phyloP scores from a whole-genome alignment of 169 alveolate species.

The Eimeria necatrix region DNA sequence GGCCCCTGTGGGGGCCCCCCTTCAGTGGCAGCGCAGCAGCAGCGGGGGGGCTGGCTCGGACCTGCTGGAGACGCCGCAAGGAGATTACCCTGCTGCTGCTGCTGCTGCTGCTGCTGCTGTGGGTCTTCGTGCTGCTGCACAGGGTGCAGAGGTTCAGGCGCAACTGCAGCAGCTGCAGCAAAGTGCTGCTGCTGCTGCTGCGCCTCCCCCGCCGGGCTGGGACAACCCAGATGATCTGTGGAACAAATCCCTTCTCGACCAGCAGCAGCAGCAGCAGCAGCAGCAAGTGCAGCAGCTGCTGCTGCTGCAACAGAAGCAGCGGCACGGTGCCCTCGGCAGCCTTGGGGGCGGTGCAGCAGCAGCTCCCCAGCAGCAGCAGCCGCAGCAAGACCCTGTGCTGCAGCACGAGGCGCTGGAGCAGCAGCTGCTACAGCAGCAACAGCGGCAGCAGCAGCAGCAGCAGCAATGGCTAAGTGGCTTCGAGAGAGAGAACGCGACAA shows the following conservation, averaged over 20 bases:
- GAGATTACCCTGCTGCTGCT: conserved; percentile 8
- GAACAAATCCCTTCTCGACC: neutral
- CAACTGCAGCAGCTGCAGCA: neutral
- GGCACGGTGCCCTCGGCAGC: neutral
- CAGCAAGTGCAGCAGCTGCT: conserved; percentile 13
- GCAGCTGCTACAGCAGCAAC: conserved; percentile 7
- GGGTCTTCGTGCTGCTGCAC: neutral
- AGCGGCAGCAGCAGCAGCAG: no score
- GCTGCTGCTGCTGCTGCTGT: conserved; percentile 34
- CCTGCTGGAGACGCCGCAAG: neutral
- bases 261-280: conserved; percentile 30
- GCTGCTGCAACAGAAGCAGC: neutral
- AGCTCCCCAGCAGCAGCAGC: conserved; percentile 29
- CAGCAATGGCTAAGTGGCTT: no score
- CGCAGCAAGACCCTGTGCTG: neutral
- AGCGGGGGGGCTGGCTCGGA: neutral
- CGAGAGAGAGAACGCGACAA: neutral
- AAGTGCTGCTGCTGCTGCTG: neutral
- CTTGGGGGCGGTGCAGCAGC: conserved; percentile 4
- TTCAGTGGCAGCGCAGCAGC: conserved; percentile 41
- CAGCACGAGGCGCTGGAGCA: conserved; percentile 20
- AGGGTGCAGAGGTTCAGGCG: conserved; percentile 6
- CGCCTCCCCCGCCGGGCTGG: neutral
- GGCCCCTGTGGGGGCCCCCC: no score
- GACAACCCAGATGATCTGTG: neutral